Evolutionary conservation across 2,329 filamentous ascomycete species (phyloP).

Genomic region (Exophiala dermatitidis): DNA sequence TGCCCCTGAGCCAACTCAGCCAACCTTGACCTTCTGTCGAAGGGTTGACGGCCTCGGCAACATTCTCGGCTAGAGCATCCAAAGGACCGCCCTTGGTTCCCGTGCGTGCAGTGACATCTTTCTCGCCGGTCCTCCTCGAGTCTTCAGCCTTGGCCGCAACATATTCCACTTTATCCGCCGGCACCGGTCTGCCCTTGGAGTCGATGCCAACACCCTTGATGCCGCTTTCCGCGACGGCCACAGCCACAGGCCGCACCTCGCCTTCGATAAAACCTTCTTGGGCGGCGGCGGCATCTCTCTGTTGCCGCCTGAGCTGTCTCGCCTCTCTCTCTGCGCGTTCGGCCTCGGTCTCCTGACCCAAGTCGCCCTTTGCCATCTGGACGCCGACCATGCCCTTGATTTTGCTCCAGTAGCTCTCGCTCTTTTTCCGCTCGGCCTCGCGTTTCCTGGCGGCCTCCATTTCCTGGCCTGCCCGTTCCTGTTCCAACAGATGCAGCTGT

Average conservation of each 20-base stretch:
- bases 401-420: slow-evolving; percentile 29
- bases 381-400: slow-evolving; percentile 19
- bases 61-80: slow-evolving; percentile 23
- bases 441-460: slow-evolving; percentile 37
- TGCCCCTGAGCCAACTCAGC: slow-evolving; percentile 18
- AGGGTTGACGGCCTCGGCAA: slow-evolving; percentile 9
- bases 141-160: slow-evolving; percentile 9
- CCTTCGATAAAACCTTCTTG: slow-evolving; percentile 14
- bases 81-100: slow-evolving; percentile 16
- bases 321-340: slow-evolving; percentile 10
- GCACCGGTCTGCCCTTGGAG: slow-evolving; percentile 26
- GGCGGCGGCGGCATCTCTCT: neutral
- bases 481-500: slow-evolving; percentile 39
- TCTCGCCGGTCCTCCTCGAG: slow-evolving; percentile 7
- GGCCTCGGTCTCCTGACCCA: slow-evolving; percentile 18
- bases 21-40: slow-evolving; percentile 12
- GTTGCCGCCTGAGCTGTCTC: slow-evolving; percentile 8
- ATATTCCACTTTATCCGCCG: slow-evolving; percentile 21
- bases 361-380: slow-evolving; percentile 17
- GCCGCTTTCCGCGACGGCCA: slow-evolving; percentile 13
- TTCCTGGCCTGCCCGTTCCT: slow-evolving; percentile 40
- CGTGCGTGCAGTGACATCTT: slow-evolving; percentile 3
- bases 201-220: slow-evolving; percentile 25
- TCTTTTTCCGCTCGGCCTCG: slow-evolving; percentile 35
- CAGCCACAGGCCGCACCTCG: slow-evolving; percentile 14